Percentiles rank a stretch among this genome's conserved stretches.
These are phyloP conservation scores for Rhododendron ferrugineum DNA, from an alignment of 148 eudicot genomes.

Conservation along the genomic window DNA sequence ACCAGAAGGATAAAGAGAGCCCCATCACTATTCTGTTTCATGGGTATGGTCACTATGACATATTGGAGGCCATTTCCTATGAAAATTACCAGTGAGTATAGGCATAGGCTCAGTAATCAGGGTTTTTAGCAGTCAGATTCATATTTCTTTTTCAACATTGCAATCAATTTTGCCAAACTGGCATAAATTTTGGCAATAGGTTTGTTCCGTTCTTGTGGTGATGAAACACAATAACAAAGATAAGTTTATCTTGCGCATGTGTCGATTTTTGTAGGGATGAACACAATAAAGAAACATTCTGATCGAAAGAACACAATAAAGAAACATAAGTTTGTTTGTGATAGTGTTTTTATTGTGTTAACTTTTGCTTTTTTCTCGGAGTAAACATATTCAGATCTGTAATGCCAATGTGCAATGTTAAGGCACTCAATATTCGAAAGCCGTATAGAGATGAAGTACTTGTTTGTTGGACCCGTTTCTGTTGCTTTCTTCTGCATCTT, in stretches of 20 bases:
- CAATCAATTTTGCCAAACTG: slow-evolving; percentile 5
- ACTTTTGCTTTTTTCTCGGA: background rate
- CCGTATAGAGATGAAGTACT: background rate
- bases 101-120: background rate
- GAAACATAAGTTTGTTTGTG: background rate
- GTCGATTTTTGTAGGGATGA: background rate
- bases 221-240: background rate
- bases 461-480: too few species aligned
- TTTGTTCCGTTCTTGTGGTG: background rate
- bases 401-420: background rate
- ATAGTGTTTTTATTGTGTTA: background rate
- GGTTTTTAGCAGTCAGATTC: background rate
- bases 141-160: background rate
- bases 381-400: background rate
- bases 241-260: background rate
- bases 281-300: background rate
- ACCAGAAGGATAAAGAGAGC: slow-evolving; percentile 25
- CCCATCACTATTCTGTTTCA: slow-evolving; percentile 61
- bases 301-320: background rate
- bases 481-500: background rate
- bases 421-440: background rate
- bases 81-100: background rate
- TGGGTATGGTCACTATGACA: slow-evolving; percentile 80
- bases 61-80: slow-evolving; percentile 33
- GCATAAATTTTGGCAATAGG: slow-evolving; percentile 8